These are phyloP conservation scores for Neolecta irregularis DNA, from an alignment of 1,139 yeast genomes.

Conservation along the genomic window DNA sequence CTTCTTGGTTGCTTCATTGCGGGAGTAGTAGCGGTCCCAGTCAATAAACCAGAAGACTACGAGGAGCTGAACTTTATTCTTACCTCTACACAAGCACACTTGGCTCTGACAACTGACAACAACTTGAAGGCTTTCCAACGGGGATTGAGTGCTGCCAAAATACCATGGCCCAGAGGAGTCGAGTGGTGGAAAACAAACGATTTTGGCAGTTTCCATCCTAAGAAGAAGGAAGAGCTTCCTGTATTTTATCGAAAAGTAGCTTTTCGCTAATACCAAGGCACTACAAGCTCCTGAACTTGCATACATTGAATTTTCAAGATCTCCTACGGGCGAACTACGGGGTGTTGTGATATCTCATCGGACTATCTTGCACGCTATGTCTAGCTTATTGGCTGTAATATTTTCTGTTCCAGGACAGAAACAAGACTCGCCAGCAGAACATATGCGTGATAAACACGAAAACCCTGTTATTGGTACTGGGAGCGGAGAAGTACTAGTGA, in stretches of 20 bases:
- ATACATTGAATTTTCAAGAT: slow-evolving; percentile 79
- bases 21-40: slow-evolving; percentile 86
- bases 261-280: slow-evolving; percentile 20
- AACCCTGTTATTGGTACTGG: no score
- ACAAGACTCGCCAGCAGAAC: slow-evolving; percentile 5
- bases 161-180: slow-evolving; percentile 42
- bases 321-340: slow-evolving; percentile 79
- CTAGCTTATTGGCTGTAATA: slow-evolving; percentile 52
- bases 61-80: slow-evolving; percentile 37
- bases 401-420: slow-evolving; percentile 26
- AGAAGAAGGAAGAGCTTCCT: slow-evolving; percentile 47
- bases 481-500: slow-evolving; percentile 29
- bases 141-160: slow-evolving; percentile 31
- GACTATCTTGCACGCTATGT: slow-evolving; percentile 80
- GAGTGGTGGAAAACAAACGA: slow-evolving; percentile 80
- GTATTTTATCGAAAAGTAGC: neutral
- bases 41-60: slow-evolving; percentile 22
- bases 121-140: slow-evolving; percentile 58
- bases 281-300: slow-evolving; percentile 66
- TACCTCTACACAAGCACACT: slow-evolving; percentile 56
- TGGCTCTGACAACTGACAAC: slow-evolving; percentile 67
- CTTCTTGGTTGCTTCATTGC: slow-evolving; percentile 84
- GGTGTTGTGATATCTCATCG: slow-evolving; percentile 90
- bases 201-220: slow-evolving; percentile 53
- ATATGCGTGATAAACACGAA: no score